Conservation (phyloP, 192 early-diverging fungal genomes). For the Coemansia sp. region DNA sequence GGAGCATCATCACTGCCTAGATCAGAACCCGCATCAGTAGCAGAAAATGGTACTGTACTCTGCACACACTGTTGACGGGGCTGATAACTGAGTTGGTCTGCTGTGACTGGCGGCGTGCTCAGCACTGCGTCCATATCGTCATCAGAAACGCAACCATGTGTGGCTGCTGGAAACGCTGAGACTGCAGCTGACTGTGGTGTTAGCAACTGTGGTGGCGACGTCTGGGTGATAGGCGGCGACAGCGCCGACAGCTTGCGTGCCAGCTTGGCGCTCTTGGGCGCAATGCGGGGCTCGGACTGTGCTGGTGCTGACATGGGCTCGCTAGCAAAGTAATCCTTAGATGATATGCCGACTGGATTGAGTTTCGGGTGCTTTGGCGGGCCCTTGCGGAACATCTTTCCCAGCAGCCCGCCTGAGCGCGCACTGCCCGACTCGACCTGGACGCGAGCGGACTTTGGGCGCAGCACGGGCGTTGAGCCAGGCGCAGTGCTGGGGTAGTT, state of each 20-base stretch:
- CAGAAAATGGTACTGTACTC: neutral
- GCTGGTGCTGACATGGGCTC: constrained; percentile 16
- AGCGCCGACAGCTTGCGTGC: constrained; percentile 29
- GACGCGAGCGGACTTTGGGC: neutral
- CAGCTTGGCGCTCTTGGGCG: constrained; percentile 22
- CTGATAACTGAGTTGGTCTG: constrained; percentile 5
- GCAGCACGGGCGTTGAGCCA: neutral
- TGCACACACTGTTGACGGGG: neutral
- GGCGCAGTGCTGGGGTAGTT: neutral
- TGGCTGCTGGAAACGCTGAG: constrained; percentile 13
- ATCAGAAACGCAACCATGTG: constrained; percentile 19
- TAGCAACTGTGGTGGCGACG: constrained; percentile 16
- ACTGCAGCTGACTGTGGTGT: constrained; percentile 21
- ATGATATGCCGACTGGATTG: constrained; percentile 48
- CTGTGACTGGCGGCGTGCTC: constrained; percentile 8
- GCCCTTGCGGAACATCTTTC: constrained; percentile 51
- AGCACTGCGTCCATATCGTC: constrained; percentile 4
- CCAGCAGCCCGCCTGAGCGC: constrained; percentile 32
- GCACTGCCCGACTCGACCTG: constrained; percentile 5
- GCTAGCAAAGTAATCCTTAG: constrained; percentile 46
- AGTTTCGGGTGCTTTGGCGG: constrained; percentile 45
- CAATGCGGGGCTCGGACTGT: neutral
- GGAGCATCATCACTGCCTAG: neutral
- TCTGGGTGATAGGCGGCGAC: constrained; percentile 12
- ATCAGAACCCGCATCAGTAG: neutral